Conservation (phyloP, 768 basidiomycete genomes). For the Neoboletus brunneissimus region DNA sequence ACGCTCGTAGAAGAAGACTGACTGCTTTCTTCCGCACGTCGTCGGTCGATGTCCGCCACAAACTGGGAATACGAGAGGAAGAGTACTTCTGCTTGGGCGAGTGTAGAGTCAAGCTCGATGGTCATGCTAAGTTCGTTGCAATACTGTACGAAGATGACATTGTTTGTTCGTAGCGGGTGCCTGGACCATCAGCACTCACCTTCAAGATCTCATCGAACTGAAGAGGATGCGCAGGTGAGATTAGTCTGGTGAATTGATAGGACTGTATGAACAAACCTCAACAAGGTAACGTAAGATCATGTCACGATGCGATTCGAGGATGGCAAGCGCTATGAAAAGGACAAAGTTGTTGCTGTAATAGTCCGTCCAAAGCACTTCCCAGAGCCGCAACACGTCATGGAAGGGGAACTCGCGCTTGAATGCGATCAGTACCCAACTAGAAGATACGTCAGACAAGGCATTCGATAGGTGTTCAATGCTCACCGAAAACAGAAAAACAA, state of each 20-base stretch:
- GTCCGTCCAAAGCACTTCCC: constrained; percentile 94
- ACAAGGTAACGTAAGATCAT: constrained; percentile 93
- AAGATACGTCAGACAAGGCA: not conserved
- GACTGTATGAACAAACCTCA: constrained; percentile 56
- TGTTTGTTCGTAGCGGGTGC: not conserved
- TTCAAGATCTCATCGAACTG: constrained; percentile 60
- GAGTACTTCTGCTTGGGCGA: constrained; percentile 95
- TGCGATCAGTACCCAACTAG: constrained; percentile 84
- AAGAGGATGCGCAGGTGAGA: constrained; percentile 2
- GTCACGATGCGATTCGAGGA: constrained; percentile 93
- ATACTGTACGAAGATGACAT: constrained; percentile 47
- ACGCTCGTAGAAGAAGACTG: constrained; percentile 19
- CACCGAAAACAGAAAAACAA: constrained; percentile 98
- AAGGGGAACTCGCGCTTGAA: constrained; percentile 98
- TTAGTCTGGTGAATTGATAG: not conserved
- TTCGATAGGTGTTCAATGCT: constrained; percentile 17
- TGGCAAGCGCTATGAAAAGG: constrained; percentile 91
- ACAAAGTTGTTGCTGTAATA: constrained; percentile 86
- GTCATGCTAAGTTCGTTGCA: constrained; percentile 95
- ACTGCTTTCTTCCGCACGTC: constrained; percentile 54
- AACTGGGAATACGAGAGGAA: constrained; percentile 89
- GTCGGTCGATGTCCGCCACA: constrained; percentile 85
- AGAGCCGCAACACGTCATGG: constrained; percentile 82
- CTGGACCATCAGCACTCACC: constrained; percentile 13
- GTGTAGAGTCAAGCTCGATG: constrained; percentile 92